Conservation (phyloP, 2,329 filamentous ascomycete genomes). For the Neofusicoccum sp. region DNA sequence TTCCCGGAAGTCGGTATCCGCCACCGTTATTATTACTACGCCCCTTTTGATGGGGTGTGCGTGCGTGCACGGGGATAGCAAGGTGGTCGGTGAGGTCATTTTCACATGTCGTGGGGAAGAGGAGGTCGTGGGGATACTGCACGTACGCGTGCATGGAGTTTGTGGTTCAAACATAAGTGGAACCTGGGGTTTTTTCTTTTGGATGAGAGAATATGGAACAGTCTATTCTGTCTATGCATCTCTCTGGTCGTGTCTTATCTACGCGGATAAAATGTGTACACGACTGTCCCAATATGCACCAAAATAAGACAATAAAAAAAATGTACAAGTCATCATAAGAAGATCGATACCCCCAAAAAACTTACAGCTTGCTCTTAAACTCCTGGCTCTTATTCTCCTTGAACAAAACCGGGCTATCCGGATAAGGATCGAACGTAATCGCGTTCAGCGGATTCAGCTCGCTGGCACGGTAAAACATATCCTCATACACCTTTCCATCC, state of each 20-base stretch:
- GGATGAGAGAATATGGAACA: conserved; percentile 25
- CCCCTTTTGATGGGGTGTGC: too few relatives aligned
- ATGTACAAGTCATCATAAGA: neutral
- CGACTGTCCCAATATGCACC: neutral
- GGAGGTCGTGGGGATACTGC: too few relatives aligned
- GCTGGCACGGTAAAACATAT: conserved; percentile 72
- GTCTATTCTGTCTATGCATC: conserved; percentile 28
- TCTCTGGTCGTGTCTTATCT: conserved; percentile 22
- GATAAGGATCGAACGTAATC: conserved; percentile 72
- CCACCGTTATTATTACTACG: too few relatives aligned
- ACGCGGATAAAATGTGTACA: conserved; percentile 6
- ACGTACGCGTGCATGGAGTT: too few relatives aligned
- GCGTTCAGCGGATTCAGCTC: conserved; percentile 74
- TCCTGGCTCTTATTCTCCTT: conserved; percentile 48
- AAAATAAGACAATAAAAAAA: conserved; percentile 11
- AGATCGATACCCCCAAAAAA: neutral
- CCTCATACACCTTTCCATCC: conserved; percentile 77
- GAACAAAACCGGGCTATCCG: conserved; percentile 62
- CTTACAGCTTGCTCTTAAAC: conserved; percentile 18
- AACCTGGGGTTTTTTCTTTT: conserved; percentile 24
- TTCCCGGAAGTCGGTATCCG: too few relatives aligned
- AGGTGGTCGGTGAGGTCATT: too few relatives aligned
- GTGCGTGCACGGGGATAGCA: too few relatives aligned
- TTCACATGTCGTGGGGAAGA: too few relatives aligned
- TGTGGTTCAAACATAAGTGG: conserved; percentile 22